Percentiles rank a stretch among this genome's conserved stretches.
Conservation (phyloP, 2,329 filamentous ascomycete genomes). For the Claviceps purpurea region DNA sequence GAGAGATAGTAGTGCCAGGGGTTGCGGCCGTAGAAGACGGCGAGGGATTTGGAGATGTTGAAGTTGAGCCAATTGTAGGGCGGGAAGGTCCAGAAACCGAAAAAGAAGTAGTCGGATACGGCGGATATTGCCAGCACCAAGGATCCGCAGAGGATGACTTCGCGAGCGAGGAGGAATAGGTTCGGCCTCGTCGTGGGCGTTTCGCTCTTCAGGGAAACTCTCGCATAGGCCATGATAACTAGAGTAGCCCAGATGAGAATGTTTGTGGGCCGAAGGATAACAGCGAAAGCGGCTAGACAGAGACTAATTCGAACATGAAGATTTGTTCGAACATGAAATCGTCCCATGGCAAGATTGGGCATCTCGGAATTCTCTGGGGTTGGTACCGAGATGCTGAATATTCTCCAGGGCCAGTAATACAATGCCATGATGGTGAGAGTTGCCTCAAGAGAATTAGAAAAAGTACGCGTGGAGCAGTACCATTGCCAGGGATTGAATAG, state of each 20-base stretch:
- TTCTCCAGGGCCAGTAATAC: conserved; percentile 75
- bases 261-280: conserved; percentile 82
- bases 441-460: conserved; percentile 92
- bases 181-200: conserved; percentile 30
- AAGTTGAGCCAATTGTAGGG: conserved; percentile 79
- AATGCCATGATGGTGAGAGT: conserved; percentile 70
- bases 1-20: conserved; percentile 87
- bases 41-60: conserved; percentile 77
- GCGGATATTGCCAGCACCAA: conserved; percentile 50
- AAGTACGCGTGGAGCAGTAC: conserved; percentile 85
- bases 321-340: conserved; percentile 16
- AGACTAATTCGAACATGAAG: conserved; percentile 43
- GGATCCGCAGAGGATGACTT: conserved; percentile 50
- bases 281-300: conserved; percentile 64
- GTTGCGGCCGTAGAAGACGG: conserved; percentile 85
- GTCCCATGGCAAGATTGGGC: neutral
- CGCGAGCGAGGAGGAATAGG: conserved; percentile 42
- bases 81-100: conserved; percentile 76
- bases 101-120: conserved; percentile 64
- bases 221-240: conserved; percentile 32
- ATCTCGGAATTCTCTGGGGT: conserved; percentile 27
- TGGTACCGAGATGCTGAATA: conserved; percentile 32
- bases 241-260: conserved; percentile 69
- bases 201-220: conserved; percentile 19
- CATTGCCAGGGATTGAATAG: conserved; percentile 64